Conservation (phyloP, 495 filamentous ascomycete species). For the Haplographium delicatum region DNA sequence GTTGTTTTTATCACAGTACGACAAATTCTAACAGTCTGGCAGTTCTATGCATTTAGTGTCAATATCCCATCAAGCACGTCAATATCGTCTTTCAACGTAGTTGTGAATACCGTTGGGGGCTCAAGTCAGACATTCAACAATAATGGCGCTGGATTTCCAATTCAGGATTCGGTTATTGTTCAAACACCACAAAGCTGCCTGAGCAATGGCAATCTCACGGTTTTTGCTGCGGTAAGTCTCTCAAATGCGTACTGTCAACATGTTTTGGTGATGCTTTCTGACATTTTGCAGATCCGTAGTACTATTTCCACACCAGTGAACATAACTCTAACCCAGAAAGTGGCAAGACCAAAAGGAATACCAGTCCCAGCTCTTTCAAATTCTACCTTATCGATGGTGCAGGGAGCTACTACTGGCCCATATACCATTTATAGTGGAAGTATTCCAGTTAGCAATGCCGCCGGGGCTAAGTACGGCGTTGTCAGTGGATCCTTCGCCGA, state of each 20-base stretch:
- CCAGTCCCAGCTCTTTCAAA: conserved; percentile 44
- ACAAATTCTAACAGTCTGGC: conserved; percentile 4
- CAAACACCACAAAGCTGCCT: conserved; percentile 36
- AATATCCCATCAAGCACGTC: conserved; percentile 27
- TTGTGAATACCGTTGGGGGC: conserved; percentile 24
- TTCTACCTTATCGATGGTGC: conserved; percentile 38
- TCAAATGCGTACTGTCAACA: background rate
- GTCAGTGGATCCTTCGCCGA: conserved; percentile 18
- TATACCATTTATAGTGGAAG: conserved; percentile 50
- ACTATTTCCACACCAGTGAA: conserved; percentile 38
- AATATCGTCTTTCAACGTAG: conserved; percentile 36
- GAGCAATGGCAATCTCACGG: conserved; percentile 26
- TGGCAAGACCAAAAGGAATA: conserved; percentile 34
- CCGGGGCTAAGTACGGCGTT: conserved; percentile 20
- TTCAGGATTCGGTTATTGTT: conserved; percentile 34
- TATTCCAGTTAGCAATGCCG: conserved; percentile 29
- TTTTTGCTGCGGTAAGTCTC: conserved; percentile 33
- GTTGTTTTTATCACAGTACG: background rate
- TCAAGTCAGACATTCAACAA: conserved; percentile 29
- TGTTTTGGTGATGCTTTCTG: conserved; percentile 14
- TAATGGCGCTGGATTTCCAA: conserved; percentile 32
- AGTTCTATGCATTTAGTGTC: conserved; percentile 35
- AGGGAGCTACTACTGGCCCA: conserved; percentile 42
- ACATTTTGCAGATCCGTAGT: conserved; percentile 40
- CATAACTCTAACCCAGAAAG: conserved; percentile 43